Percentiles rank a stretch among this genome's conserved stretches.
phyloP scores from a whole-genome alignment of 805 yeast species.

The Peterozyma toletana region DNA sequence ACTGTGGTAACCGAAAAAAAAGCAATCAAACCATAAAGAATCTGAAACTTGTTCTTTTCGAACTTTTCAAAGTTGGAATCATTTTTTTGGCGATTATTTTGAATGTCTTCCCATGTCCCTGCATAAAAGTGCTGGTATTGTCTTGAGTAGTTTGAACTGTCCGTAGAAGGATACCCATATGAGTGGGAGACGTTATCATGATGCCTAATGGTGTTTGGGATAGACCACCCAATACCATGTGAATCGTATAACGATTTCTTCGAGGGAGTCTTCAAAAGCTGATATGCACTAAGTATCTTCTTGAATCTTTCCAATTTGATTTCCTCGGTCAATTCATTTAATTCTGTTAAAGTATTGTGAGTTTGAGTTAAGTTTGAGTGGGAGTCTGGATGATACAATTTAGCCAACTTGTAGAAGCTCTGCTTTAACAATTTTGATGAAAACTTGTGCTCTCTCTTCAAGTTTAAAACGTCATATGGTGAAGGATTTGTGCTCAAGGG shows the following conservation, averaged over 20 bases:
- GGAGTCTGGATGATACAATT: conserved; percentile 77
- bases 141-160: neutral
- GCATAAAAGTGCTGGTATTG: conserved; percentile 48
- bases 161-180: neutral
- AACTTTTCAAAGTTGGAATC: conserved; percentile 16
- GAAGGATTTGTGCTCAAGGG: conserved; percentile 50
- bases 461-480: conserved; percentile 64
- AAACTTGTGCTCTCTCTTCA: conserved; percentile 23
- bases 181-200: neutral
- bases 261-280: conserved; percentile 38
- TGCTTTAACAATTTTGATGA: conserved; percentile 33
- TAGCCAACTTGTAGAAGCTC: conserved; percentile 55
- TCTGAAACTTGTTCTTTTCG: conserved; percentile 18
- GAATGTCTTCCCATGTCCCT: conserved; percentile 59
- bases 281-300: conserved; percentile 49
- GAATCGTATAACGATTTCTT: conserved; percentile 38
- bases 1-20: conserved; percentile 18
- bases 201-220: neutral
- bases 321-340: conserved; percentile 10
- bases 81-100: conserved; percentile 14
- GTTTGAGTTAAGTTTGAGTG: conserved; percentile 7
- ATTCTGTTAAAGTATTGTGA: conserved; percentile 1
- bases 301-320: conserved; percentile 42
- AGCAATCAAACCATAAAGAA: conserved; percentile 18
- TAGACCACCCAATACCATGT: conserved; percentile 38